These are phyloP conservation scores for Xylaria hypoxylon DNA, from an alignment of 2,329 filamentous ascomycete genomes.

Conservation along the genomic window DNA sequence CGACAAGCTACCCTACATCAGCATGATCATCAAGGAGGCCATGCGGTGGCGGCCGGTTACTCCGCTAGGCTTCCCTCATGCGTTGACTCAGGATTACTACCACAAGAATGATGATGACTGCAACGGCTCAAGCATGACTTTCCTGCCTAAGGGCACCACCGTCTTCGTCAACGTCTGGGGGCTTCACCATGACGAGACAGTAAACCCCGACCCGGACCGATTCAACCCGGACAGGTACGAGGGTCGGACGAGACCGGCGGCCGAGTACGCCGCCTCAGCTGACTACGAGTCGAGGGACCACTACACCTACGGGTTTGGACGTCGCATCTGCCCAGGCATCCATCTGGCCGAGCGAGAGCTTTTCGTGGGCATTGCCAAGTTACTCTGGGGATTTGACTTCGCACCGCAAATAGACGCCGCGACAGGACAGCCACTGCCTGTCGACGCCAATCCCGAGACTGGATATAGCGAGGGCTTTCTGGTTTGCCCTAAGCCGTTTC, in stretches of 20 bases:
- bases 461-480: slow-evolving; percentile 15
- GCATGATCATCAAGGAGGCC: slow-evolving; percentile 55
- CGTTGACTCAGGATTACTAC: slow-evolving; percentile 45
- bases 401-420: slow-evolving; percentile 3
- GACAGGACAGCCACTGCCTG: not conserved
- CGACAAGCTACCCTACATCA: slow-evolving; percentile 54
- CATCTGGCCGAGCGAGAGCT: slow-evolving; percentile 51
- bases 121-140: slow-evolving; percentile 45
- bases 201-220: slow-evolving; percentile 42
- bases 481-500: slow-evolving; percentile 12
- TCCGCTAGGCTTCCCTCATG: slow-evolving; percentile 52
- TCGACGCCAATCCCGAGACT: slow-evolving; percentile 6
- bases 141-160: slow-evolving; percentile 54
- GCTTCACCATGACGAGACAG: slow-evolving; percentile 50
- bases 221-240: slow-evolving; percentile 30
- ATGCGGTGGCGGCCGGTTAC: slow-evolving; percentile 56
- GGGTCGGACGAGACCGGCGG: slow-evolving; percentile 37
- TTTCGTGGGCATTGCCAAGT: slow-evolving; percentile 48
- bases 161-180: slow-evolving; percentile 53
- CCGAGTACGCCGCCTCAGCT: slow-evolving; percentile 26
- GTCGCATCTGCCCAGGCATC: slow-evolving; percentile 54
- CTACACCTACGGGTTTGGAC: slow-evolving; percentile 53
- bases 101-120: slow-evolving; percentile 51
- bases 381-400: slow-evolving; percentile 52
- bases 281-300: slow-evolving; percentile 47